Percentiles rank a stretch among this genome's conserved stretches.
These are phyloP conservation scores for Colletotrichum endophyticum DNA, from an alignment of 2,329 filamentous ascomycete species.

Conservation along the genomic window DNA sequence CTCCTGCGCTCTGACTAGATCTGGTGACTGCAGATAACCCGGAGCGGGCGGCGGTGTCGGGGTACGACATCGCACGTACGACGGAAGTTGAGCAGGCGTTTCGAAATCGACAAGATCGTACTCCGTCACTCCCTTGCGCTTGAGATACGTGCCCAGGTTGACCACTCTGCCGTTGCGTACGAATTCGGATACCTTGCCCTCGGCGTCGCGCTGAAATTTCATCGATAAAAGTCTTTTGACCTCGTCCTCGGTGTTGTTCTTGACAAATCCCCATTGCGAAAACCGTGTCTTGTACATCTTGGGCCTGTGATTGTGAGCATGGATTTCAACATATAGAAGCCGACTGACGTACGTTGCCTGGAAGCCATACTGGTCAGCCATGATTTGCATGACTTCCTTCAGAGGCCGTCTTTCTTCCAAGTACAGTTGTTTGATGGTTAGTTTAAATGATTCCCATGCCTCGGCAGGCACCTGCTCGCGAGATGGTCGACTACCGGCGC, in stretches of 20 bases:
- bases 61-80: slow-evolving; percentile 49
- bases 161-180: slow-evolving; percentile 57
- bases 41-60: slow-evolving; percentile 48
- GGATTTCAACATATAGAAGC: background rate
- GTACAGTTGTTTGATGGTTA: slow-evolving; percentile 49
- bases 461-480: slow-evolving; percentile 50
- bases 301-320: slow-evolving; percentile 38
- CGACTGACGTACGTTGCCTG: slow-evolving; percentile 49
- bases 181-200: slow-evolving; percentile 58
- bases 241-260: slow-evolving; percentile 60
- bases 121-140: slow-evolving; percentile 57
- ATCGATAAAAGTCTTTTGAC: slow-evolving; percentile 55
- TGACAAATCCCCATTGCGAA: slow-evolving; percentile 60
- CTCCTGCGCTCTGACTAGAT: slow-evolving; percentile 48
- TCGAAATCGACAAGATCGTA: slow-evolving; percentile 56
- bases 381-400: slow-evolving; percentile 58
- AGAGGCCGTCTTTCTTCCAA: slow-evolving; percentile 54
- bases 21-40: slow-evolving; percentile 45
- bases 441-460: slow-evolving; percentile 53
- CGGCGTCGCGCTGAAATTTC: slow-evolving; percentile 57
- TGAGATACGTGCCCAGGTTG: slow-evolving; percentile 56
- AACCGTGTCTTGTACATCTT: slow-evolving; percentile 64
- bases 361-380: slow-evolving; percentile 53
- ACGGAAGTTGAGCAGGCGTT: slow-evolving; percentile 44
- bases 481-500: slow-evolving; percentile 39